Evolutionary conservation across 2,329 filamentous ascomycete genomes (phyloP), one percentile per base, ranked within the genome.

Genomic region (Clathrospora elynae): DNA sequence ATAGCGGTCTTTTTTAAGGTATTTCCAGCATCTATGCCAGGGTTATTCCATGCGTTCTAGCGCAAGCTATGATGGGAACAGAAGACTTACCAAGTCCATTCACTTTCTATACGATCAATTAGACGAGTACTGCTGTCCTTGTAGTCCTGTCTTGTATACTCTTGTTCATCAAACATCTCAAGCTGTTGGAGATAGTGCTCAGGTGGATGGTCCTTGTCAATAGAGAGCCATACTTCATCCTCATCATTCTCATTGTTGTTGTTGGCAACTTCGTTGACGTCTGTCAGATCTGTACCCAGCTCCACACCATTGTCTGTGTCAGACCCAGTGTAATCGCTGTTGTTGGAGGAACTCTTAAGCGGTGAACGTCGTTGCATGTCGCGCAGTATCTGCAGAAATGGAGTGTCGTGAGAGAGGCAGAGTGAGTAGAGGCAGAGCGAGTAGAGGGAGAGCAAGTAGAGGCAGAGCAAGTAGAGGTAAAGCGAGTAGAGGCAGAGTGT

Each of bases 101-200:
- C 24, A 34, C 48, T 46, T 51, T 61, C 39, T 11, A 57, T 53
- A 38, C 18, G 18, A 49, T 57, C 35, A 4, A 57, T 24, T 8
- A 55, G 42, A 32, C 29, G 26, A 42, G 48, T 54, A 46, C 25
- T 59, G 13, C 51, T 50, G 11, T 59, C 32, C 25, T 42, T 46
- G 23, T 61, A 60, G 42, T 61, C 42, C 23, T 60, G 25, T 42
- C 53, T 48, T 4, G 26, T 28, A 22, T 53, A 50, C 41, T 59
- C 40, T 35, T 32, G 4, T 43, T 59, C 33, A 17, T 59, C 38
- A 14, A 54, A 53, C 8, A 18, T 22, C 13, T 55, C 25, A 10
- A 48, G 35, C 29, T 57, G 18, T 42, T 44, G 10, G 38, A 51
- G 18, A 24, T 61, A 60, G 42, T 61, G 44, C 30, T 49, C 26